Conservation (phyloP, 306 rosid genomes). For the Benincasa hispida region DNA sequence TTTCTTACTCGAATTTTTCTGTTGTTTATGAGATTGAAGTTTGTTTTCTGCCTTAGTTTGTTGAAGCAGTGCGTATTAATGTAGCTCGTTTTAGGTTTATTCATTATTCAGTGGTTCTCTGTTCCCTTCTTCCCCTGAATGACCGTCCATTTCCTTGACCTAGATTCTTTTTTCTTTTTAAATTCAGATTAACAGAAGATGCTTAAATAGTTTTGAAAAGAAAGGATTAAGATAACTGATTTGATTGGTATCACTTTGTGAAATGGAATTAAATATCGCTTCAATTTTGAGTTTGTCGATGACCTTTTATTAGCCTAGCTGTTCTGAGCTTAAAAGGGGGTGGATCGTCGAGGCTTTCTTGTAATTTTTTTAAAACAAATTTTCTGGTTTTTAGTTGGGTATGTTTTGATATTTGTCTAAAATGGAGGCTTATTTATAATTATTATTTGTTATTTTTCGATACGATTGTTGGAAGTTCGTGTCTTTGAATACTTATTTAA, state of each 20-base stretch:
- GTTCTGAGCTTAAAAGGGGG: not conserved
- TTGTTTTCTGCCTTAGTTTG: not conserved
- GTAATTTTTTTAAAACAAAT: not conserved
- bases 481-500: not conserved
- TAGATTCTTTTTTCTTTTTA: too few relatives aligned
- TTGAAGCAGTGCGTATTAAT: not conserved
- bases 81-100: not conserved
- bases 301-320: not conserved
- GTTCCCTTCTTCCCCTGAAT: too few relatives aligned
- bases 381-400: not conserved
- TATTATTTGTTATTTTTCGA: not conserved
- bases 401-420: not conserved
- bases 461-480: not conserved
- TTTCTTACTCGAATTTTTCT: not conserved
- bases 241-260: not conserved
- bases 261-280: not conserved
- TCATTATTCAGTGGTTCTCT: too few relatives aligned
- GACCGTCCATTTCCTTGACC: not conserved
- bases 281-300: not conserved
- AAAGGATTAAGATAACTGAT: not conserved
- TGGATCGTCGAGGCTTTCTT: not conserved
- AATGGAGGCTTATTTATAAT: not conserved
- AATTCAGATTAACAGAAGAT: not conserved
- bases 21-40: not conserved
- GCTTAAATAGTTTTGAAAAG: not conserved